A percentile compares a stretch with the other conserved stretches of the same genome.
Evolutionary conservation across 2,329 filamentous ascomycete species (phyloP).

Genomic region (Pseudofabraea citricarpa): DNA sequence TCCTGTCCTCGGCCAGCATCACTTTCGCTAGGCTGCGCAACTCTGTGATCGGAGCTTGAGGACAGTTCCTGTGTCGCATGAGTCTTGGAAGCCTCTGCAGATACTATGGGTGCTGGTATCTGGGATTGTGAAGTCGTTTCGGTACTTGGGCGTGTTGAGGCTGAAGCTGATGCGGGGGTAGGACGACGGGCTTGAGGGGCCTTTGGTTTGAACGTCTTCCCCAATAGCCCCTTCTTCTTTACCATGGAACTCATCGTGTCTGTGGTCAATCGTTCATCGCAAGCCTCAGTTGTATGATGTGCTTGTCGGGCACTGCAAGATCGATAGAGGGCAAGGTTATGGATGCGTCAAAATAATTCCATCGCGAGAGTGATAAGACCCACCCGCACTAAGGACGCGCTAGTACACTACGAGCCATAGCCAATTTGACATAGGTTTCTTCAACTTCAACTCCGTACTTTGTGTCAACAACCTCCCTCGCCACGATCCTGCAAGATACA

Average conservation of each 20-base stretch:
- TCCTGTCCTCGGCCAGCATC: too few species aligned
- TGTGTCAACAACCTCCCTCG: slow-evolving; percentile 1
- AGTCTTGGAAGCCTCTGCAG: too few species aligned
- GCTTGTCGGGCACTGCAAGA: not conserved
- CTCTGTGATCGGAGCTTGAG: too few species aligned
- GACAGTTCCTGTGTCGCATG: too few species aligned
- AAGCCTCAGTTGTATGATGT: not conserved
- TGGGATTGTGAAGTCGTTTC: slow-evolving; percentile 32
- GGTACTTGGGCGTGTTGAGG: slow-evolving; percentile 34
- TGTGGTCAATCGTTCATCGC: not conserved
- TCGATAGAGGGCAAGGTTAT: too few species aligned
- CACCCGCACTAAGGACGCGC: too few species aligned
- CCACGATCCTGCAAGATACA: slow-evolving; percentile 1
- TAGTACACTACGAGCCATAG: too few species aligned
- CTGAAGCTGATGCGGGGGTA: slow-evolving; percentile 32
- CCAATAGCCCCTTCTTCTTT: slow-evolving; percentile 58
- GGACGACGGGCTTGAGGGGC: slow-evolving; percentile 49
- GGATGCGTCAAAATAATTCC: too few species aligned
- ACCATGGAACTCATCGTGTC: slow-evolving; percentile 58
- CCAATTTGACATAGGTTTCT: slow-evolving; percentile 1
- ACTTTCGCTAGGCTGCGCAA: too few species aligned
- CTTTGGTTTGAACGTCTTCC: slow-evolving; percentile 62
- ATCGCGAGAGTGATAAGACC: too few species aligned
- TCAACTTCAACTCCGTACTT: slow-evolving; percentile 3
- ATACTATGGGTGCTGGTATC: slow-evolving; percentile 17